Conservation (phyloP, 768 basidiomycete genomes). For the Boletus rubescentipes region DNA sequence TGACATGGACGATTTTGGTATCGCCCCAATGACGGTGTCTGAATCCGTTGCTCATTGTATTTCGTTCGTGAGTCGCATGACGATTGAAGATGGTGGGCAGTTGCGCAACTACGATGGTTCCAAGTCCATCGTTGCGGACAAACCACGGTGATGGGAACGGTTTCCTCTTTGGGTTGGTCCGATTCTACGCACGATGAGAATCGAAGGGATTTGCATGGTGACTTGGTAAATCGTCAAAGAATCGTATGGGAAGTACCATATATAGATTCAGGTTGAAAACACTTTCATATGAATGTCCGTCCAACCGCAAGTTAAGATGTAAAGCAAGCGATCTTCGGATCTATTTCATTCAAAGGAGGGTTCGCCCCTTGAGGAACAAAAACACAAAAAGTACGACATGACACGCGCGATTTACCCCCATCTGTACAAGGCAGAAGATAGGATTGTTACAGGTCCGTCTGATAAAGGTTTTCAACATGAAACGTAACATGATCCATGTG, state of each 20-base stretch:
- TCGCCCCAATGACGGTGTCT: constrained; percentile 2
- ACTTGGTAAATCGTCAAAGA: too few species aligned
- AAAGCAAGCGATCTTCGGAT: too few species aligned
- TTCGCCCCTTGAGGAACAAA: background rate
- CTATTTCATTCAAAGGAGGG: too few species aligned
- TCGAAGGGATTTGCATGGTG: too few species aligned
- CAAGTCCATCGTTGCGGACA: constrained; percentile 3
- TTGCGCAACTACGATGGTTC: constrained; percentile 6
- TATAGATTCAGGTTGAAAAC: too few species aligned
- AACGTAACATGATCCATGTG: background rate
- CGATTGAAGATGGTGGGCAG: constrained; percentile 2
- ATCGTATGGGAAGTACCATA: too few species aligned
- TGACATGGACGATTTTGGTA: constrained; percentile 8
- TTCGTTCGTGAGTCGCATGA: constrained; percentile 3
- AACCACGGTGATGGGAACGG: background rate
- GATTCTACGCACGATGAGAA: too few species aligned
- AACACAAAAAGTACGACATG: too few species aligned
- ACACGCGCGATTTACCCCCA: background rate
- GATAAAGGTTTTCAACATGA: background rate
- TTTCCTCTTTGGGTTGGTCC: too few species aligned
- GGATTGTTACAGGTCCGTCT: background rate
- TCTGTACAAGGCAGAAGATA: background rate
- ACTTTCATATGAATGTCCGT: too few species aligned
- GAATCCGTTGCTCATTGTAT: constrained; percentile 4
- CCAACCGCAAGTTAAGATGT: too few species aligned